Base-by-base conservation (phyloP, 1,284 basidiomycete genomes). In the Singerocomus inundabilis region DNA sequence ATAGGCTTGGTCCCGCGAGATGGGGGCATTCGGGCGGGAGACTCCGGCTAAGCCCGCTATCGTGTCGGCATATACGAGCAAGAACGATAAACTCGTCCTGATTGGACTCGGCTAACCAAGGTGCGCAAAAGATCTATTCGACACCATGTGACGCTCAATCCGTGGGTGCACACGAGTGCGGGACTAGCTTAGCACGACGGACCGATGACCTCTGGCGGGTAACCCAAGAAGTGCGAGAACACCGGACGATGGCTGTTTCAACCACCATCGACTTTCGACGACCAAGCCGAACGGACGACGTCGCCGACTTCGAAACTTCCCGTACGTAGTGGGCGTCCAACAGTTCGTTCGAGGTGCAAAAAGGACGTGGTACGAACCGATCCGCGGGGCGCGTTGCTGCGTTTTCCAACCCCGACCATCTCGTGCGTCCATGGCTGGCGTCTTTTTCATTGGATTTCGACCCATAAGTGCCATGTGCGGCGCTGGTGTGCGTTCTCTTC, bases 301-400 rank as follows among this genome's bases (percentile, higher is more conserved):
- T 8, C 6, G 11, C 16, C 26, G n/a, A 4, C 5, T 16, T 32
- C 9, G 18, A 10, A 30, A 48, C 33, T 5, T 25, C 13, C 25
- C 37, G 33, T 41, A 13, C 46, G 31, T 28, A 49, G 46, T n/a
- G 46, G 21, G 24, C 28, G 21, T 21, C 36, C 24, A 6, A n/a
- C 11, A 5, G 16, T 16, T 6, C n/a, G 28, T 26, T 48, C 47
- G 48, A 41, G 33, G 48, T 16, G 29, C n/a, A 16, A 40, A 50
- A 13, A 32, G 18, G 18, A 16, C 26, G 25, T 5, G 4, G 26
- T 24, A 28, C 33, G 24, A 24, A 13, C 30, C 47, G 47, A 48
- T 48, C 47, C 47, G 48, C 47, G 47, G 47, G 42, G 47, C 13
- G 32, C 18, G 34, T 41, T 48, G 33, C 32, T 37, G 25, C 46